phyloP scores from a whole-genome alignment of 2,329 filamentous ascomycete species.

The Coniochaeta sp. region DNA sequence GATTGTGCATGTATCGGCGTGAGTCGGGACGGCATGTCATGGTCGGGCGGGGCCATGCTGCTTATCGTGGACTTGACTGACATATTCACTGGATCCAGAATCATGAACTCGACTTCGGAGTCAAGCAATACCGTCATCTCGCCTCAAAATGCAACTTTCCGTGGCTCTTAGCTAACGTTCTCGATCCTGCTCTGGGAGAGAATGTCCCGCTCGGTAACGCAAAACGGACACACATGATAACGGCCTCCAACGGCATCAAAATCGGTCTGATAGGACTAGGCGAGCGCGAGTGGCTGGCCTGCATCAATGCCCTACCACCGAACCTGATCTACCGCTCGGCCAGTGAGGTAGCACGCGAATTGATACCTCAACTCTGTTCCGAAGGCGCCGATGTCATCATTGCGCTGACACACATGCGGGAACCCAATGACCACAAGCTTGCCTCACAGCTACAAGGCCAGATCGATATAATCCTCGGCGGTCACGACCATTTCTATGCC shows the following conservation, averaged over 20 bases:
- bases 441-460: slow-evolving; percentile 65
- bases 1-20: slow-evolving; percentile 78
- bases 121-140: slow-evolving; percentile 69
- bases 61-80: background rate
- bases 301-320: slow-evolving; percentile 79
- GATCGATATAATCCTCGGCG: slow-evolving; percentile 80
- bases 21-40: slow-evolving; percentile 24
- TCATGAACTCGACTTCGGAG: slow-evolving; percentile 88
- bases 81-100: slow-evolving; percentile 43
- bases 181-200: slow-evolving; percentile 74
- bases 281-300: slow-evolving; percentile 83
- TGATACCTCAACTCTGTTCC: slow-evolving; percentile 64
- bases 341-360: slow-evolving; percentile 63
- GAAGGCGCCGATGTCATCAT: slow-evolving; percentile 79
- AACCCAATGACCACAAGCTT: slow-evolving; percentile 84
- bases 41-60: background rate
- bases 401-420: slow-evolving; percentile 75
- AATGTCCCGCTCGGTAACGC: slow-evolving; percentile 69
- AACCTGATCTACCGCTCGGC: slow-evolving; percentile 77
- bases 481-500: slow-evolving; percentile 84
- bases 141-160: slow-evolving; percentile 72
- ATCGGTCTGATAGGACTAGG: slow-evolving; percentile 79
- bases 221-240: slow-evolving; percentile 67
- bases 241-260: slow-evolving; percentile 75
- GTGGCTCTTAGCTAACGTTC: slow-evolving; percentile 83